Conservation (phyloP, 2,329 filamentous ascomycete genomes). For the Arthrobotrys sinensis region DNA sequence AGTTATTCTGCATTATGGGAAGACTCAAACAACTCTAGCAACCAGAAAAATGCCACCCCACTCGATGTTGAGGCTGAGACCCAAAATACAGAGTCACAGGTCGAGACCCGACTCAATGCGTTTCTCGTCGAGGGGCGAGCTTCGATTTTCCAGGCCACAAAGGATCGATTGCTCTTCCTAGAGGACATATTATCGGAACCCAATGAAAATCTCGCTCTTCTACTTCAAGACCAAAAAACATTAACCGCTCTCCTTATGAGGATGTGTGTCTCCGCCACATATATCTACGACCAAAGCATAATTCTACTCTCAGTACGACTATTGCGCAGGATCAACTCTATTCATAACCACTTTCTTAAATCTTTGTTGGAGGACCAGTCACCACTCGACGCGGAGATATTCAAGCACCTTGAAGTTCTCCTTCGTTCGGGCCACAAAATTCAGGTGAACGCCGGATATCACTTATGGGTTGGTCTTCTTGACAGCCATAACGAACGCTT, state of each 20-base stretch:
- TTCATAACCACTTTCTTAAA: conserved; percentile 28
- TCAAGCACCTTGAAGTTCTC: conserved; percentile 41
- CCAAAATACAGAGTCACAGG: conserved; percentile 24
- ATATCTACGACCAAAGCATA: conserved; percentile 45
- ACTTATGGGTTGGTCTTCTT: conserved; percentile 52
- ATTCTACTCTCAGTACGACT: conserved; percentile 47
- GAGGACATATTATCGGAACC: conserved; percentile 48
- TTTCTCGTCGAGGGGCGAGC: conserved; percentile 26
- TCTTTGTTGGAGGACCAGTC: conserved; percentile 8
- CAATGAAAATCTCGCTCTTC: conserved; percentile 11
- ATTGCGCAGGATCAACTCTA: conserved; percentile 39
- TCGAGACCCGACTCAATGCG: conserved; percentile 25
- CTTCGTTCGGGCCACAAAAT: conserved; percentile 45
- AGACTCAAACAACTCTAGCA: background rate
- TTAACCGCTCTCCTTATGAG: conserved; percentile 29
- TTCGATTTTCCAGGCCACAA: conserved; percentile 41
- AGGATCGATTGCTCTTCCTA: conserved; percentile 46
- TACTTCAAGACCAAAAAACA: conserved; percentile 10
- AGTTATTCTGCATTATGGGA: conserved; percentile 16
- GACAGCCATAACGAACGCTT: conserved; percentile 40
- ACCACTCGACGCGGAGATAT: conserved; percentile 34
- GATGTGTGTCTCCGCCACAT: conserved; percentile 45
- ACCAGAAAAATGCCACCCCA: background rate
- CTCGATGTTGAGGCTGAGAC: conserved; percentile 46
- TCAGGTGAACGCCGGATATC: conserved; percentile 54